Evolutionary conservation across 2,329 filamentous ascomycete species (phyloP), one percentile per base, ranked within the genome.

Genomic region (Clarireedia paspali): DNA sequence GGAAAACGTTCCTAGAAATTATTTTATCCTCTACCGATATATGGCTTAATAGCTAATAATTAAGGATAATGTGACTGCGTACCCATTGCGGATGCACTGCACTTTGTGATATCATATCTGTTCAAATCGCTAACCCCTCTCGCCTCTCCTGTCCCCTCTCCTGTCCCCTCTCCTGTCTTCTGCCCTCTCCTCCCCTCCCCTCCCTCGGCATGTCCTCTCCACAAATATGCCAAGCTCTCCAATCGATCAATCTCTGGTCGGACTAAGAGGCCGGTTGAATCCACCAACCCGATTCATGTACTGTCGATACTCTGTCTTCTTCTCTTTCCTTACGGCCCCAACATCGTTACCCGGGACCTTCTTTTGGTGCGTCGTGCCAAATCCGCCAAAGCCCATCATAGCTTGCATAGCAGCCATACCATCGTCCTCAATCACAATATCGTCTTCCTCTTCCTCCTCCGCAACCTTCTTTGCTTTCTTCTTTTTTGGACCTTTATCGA

Each of bases 281-380:
- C 88, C 88, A 55, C 88, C 88, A 51, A 84, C 77, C 56, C 88
- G 81, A 68, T 94, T 94, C 84, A 99, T 99, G 72, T 99, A 99
- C 80, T 99, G 94, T 64, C 94, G 81, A 68, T 96, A 97, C 76
- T 95, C 83, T 14, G 86, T 88, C 82, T 90, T 91, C 83, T 96
- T 96, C 74, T 94, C 90, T 77, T 94, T 96, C 63, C 86, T 78
- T 52, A 96, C 84, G 0, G 78, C 89, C 55, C 88, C 91, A 44
- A 86, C 83, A 68, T 91, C 84, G 69, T 99, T 99, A 2, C 94
- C 94, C 0, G 82, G 79, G 1, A 99, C 85, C 69, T 96, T 95
- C 54, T 87, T 90, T 58, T 88, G 84, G 72, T 97, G 95, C 20
- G 94, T 97, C 24, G 83, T 85, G 57, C 84, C 85, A 72, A 97